These are phyloP conservation scores for Skeletonema tropicum DNA, from an alignment of 108 stramenopile genomes.

Conservation along the genomic window DNA sequence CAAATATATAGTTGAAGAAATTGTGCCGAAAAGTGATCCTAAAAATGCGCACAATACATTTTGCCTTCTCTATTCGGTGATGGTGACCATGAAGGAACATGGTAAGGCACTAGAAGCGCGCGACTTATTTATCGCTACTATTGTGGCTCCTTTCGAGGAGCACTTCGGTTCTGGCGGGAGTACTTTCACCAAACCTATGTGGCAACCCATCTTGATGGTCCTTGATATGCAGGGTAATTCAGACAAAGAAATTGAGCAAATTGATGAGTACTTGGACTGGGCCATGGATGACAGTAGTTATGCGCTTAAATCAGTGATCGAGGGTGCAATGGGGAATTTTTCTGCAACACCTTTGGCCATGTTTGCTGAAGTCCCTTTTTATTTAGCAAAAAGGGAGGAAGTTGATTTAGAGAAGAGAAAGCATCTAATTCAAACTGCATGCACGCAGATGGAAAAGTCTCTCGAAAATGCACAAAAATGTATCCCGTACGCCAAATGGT, in stretches of 20 bases:
- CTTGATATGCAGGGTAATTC: slow-evolving; percentile 51
- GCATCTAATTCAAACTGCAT: slow-evolving; percentile 18
- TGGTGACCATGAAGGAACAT: slow-evolving; percentile 60
- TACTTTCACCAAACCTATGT: slow-evolving; percentile 56
- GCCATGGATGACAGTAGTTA: slow-evolving; percentile 53
- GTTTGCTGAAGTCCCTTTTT: slow-evolving; percentile 36
- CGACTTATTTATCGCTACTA: slow-evolving; percentile 36
- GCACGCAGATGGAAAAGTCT: slow-evolving; percentile 24
- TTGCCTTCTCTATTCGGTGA: slow-evolving; percentile 56
- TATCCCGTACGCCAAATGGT: not conserved
- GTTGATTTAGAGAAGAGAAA: slow-evolving; percentile 4
- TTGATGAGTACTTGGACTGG: slow-evolving; percentile 63
- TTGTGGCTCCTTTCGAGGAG: slow-evolving; percentile 53
- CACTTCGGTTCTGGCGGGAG: slow-evolving; percentile 49
- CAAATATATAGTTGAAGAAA: slow-evolving; percentile 49
- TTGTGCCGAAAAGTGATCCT: slow-evolving; percentile 64
- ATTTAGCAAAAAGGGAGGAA: slow-evolving; percentile 33
- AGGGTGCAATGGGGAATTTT: slow-evolving; percentile 32
- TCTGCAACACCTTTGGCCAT: slow-evolving; percentile 32
- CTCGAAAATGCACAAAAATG: slow-evolving; percentile 9
- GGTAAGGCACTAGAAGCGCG: slow-evolving; percentile 49
- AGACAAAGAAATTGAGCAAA: slow-evolving; percentile 21
- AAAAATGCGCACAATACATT: slow-evolving; percentile 62
- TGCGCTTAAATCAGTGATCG: slow-evolving; percentile 5
- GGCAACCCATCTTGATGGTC: slow-evolving; percentile 52